Base-by-base conservation (phyloP, 192 early-diverging fungal species). In the Podila epigama region DNA sequence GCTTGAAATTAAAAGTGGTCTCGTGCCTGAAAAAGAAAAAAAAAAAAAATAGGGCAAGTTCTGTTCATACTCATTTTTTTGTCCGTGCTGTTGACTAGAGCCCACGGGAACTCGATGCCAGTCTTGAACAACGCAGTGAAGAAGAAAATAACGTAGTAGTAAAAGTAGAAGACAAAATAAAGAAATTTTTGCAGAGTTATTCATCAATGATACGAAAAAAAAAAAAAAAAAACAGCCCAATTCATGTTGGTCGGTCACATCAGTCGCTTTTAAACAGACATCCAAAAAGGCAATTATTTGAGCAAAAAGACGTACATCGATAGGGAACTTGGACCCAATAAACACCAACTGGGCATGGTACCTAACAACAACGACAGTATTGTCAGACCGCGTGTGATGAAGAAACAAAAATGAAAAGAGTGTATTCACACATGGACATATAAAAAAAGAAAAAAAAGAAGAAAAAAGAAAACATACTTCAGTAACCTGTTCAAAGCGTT, bases 331-430 rank as follows among this genome's bases (percentile, higher is more conserved):
- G 53, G 90, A 87, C 44, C 90, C 73, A 35, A 96, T 88, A 71
- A 91, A 91, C 18, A 89, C 87, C 27, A 97, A 84, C 75, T 97
- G 96, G 2, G 87, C 93, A 73, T 93, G 93, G 73, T 97, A 97
- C 73, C 91, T 92, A 15, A 48, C n/a, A 5, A 25, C n/a, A 20
- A 1, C 11, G 42, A 25, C 5, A 63, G 31, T 2, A 51, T 22
- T 41, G 32, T 22, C 8, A n/a, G n/a, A n/a, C n/a, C 28, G 25
- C 18, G 41, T 50, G n/a, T n/a, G 32, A 3, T 60, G 35, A 15
- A 20, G 15, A n/a, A 41, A 29, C 13, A 60, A 60, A 60, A 0
- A 35, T 6, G 25, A 33, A 20, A 16, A 18, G 18, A 11, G 22
- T 0, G 4, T 12, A 4, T 10, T 56, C 20, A 53, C 7, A 31